Evolutionary conservation across 352 stramenopile genomes (phyloP).

Genomic region (Nothophytophthora sp.): DNA sequence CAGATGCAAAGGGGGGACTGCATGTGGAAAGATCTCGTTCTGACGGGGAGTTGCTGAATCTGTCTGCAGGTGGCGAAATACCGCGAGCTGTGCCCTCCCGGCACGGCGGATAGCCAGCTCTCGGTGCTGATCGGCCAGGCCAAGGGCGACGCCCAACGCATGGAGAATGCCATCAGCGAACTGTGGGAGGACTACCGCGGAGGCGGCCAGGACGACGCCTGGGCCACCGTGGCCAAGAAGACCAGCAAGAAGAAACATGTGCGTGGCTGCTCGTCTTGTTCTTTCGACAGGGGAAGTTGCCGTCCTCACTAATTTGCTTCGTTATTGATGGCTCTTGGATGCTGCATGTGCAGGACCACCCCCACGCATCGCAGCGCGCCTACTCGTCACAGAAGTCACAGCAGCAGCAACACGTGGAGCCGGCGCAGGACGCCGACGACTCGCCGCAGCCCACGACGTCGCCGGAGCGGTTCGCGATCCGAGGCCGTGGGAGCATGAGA

Average conservation of each 20-base stretch:
- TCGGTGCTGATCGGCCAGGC: constrained; percentile 64
- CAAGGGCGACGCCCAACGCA: constrained; percentile 73
- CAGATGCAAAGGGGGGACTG: no score
- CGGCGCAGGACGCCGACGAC: constrained; percentile 26
- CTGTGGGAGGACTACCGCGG: constrained; percentile 84
- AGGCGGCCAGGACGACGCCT: constrained; percentile 62
- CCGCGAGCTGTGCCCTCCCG: constrained; percentile 80
- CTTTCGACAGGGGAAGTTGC: no score
- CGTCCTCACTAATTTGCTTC: constrained; percentile 2
- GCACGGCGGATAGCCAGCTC: constrained; percentile 77
- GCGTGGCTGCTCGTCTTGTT: constrained; percentile 1
- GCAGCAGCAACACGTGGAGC: constrained; percentile 21
- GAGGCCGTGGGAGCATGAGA: constrained; percentile 46
- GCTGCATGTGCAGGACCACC: constrained; percentile 13
- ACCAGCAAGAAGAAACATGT: constrained; percentile 71
- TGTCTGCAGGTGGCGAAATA: constrained; percentile 64
- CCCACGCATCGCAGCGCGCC: constrained; percentile 28
- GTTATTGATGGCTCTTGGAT: constrained; percentile 2
- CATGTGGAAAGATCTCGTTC: background rate
- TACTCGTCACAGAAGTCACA: constrained; percentile 47
- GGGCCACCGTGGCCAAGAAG: constrained; percentile 83
- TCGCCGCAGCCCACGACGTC: constrained; percentile 21
- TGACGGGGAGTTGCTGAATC: background rate
- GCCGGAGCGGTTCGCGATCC: constrained; percentile 33
- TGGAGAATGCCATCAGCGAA: constrained; percentile 78